Conservation (phyloP, 2,329 filamentous ascomycete species). For the Pyricularia sp. region DNA sequence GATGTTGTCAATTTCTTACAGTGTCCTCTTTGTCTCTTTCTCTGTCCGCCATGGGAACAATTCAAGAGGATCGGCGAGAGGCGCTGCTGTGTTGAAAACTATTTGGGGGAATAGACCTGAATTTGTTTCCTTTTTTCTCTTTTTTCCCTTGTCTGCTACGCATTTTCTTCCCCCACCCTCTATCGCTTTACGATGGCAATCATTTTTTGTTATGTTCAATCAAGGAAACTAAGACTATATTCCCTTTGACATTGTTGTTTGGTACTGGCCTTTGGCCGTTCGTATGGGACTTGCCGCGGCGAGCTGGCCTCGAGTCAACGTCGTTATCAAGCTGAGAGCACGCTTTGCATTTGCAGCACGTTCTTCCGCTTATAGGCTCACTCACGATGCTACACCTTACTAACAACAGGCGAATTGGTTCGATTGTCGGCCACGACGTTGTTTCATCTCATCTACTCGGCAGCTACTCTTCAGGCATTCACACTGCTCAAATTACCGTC, state of each 20-base stretch:
- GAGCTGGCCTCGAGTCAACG: neutral
- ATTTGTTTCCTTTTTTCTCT: neutral
- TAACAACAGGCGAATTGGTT: neutral
- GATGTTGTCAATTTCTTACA: neutral
- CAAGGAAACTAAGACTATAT: neutral
- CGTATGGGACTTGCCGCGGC: neutral
- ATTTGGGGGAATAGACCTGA: constrained; percentile 5
- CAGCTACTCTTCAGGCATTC: neutral
- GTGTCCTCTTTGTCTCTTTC: neutral
- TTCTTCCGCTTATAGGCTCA: neutral
- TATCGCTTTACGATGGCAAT: neutral
- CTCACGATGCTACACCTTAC: neutral
- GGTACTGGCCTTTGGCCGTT: neutral
- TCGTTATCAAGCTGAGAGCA: neutral
- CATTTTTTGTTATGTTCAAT: neutral
- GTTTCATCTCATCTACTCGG: too few species aligned
- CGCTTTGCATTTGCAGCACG: neutral
- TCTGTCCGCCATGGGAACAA: neutral
- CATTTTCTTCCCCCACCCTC: neutral
- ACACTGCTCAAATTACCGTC: neutral
- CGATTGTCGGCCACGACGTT: neutral
- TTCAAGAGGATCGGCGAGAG: neutral
- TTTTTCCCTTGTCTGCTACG: neutral
- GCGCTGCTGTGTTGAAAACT: neutral
- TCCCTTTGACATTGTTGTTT: neutral